phyloP scores from a whole-genome alignment of 2,329 filamentous ascomycete genomes.

The Harringtonia aguacate region DNA sequence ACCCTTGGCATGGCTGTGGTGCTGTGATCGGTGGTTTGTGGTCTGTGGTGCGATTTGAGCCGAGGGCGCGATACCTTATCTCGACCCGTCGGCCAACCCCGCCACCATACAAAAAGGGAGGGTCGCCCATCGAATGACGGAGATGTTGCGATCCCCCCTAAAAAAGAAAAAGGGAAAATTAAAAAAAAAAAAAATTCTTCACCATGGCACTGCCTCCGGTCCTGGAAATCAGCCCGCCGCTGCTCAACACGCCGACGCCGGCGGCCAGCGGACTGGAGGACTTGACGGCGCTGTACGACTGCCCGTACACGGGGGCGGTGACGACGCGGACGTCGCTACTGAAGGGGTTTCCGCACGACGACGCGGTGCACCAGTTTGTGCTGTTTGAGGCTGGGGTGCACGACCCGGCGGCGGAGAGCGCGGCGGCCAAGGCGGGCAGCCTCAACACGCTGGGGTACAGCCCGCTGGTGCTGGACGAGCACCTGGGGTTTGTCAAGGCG shows the following conservation, averaged over 20 bases:
- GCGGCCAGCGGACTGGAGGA: slow-evolving; percentile 61
- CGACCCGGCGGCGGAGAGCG: slow-evolving; percentile 10
- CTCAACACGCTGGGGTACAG: slow-evolving; percentile 70
- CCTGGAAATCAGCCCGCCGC: slow-evolving; percentile 47
- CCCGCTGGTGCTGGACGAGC: slow-evolving; percentile 47
- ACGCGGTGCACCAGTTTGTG: slow-evolving; percentile 48
- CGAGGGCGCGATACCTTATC: not conserved
- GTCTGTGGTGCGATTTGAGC: not conserved
- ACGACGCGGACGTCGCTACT: slow-evolving; percentile 63
- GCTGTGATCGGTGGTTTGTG: too few species aligned
- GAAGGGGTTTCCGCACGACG: slow-evolving; percentile 52
- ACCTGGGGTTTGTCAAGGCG: slow-evolving; percentile 44
- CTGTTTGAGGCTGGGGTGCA: slow-evolving; percentile 43
- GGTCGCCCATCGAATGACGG: too few species aligned
- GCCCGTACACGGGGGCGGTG: slow-evolving; percentile 56
- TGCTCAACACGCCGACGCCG: slow-evolving; percentile 66
- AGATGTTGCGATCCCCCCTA: too few species aligned
- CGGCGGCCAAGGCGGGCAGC: slow-evolving; percentile 25
- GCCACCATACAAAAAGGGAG: not conserved
- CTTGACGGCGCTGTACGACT: slow-evolving; percentile 49
- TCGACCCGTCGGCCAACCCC: slow-evolving; percentile 9
- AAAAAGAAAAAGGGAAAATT: too few species aligned
- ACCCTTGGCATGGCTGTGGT: too few species aligned
- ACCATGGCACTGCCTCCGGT: slow-evolving; percentile 26
- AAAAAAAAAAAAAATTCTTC: too few species aligned